Base-by-base conservation (phyloP, 177 flowering plant genomes). In the Telopea speciosissima region DNA sequence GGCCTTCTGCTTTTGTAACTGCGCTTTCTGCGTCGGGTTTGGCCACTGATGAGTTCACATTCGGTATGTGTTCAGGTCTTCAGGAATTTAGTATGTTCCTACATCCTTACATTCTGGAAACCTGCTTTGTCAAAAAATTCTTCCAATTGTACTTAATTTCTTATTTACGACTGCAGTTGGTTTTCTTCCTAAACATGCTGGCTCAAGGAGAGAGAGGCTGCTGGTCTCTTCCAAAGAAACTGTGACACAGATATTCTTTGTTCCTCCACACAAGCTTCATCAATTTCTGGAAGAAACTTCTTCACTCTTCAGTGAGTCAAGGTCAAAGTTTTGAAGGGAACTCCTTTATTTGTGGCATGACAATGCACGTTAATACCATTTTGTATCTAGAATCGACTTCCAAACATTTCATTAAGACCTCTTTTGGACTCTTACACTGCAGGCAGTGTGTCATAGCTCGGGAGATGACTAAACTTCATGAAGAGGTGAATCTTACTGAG, bases 1-100 rank as follows among this genome's bases (percentile, higher is more conserved):
- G 99, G 36, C 90, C 98, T 54, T 95, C 87, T 70, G 97, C 99
- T 78, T 68, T 85, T 45, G 80, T 93, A 17, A 77, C 96, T 67
- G 97, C 98, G 74, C 91, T 95, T 77, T 90, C 94, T 75, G 98
- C 94, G 24, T 93, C 99, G 14, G 97, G 97, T 23, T 80, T 95
- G 81, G 73, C 83, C 16, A 91, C 91, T 2, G 79, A 89, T 69
- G 95, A 90, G 72, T 93, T 95, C 71, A 83, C 90, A 63, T 95
- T 95, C 81, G 98, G 99, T 95, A 87, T n/a, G n/a, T n/a, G n/a
- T n/a, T n/a, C n/a, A 80, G 70, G 26, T 66, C 59, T 67, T 73
- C 56, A 17, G 66, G 33, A 61, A 69, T 24, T 58, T 75, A 56
- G 25, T 66, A 36, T 64, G 68, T 14, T 33, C 33, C 33, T 49